Evolutionary conservation across 2,329 filamentous ascomycete species (phyloP), one percentile per base, ranked within the genome.

Genomic region (Daldinia sp.): DNA sequence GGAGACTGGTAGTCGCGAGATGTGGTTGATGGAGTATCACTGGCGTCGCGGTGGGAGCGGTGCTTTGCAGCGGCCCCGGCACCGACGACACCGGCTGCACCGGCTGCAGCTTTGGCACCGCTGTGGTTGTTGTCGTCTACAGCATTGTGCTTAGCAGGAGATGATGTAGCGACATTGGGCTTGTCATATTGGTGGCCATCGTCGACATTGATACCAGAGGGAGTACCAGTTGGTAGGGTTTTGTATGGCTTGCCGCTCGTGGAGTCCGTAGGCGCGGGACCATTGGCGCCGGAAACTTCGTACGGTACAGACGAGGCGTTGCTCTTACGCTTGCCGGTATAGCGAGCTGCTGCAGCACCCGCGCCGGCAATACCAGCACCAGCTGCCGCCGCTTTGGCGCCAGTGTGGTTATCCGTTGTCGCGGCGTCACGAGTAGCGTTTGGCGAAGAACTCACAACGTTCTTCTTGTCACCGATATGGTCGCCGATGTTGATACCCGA

Each of bases 401-500:
- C 63, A 9, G 55, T 46, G 46, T 68, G 63, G 28, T 46, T 55
- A 20, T 61, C 60, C 20, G 15, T 63, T 1, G 59, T 23, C 4
- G 23, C 3, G 56, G 28, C 23, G 15, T 56, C 51, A 9, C 28
- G 41, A 13, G 55, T 39, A 2, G 63, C 30, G 28, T 2, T 48
- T 33, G 44, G 53, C 10, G 56, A 55, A 1, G 55, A 56, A 2
- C 44, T 3, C 4, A 20, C n/a, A 0, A 26, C 51, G 10, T 63
- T 46, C 23, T 50, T 57, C 44, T 48, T 61, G 33, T 59, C 35
- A 2, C 12, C 28, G 4, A 42, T 18, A 33, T 64, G 55, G 13
- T 63, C 30, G 10, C 53, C 54, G 9, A 55, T 39, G 37, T 67
- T 58, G 15, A 70, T 66, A 2, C 75, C 74, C 0, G 74, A 75